These are phyloP conservation scores for Teunomyces stri DNA, from an alignment of 805 yeast genomes.

Conservation along the genomic window DNA sequence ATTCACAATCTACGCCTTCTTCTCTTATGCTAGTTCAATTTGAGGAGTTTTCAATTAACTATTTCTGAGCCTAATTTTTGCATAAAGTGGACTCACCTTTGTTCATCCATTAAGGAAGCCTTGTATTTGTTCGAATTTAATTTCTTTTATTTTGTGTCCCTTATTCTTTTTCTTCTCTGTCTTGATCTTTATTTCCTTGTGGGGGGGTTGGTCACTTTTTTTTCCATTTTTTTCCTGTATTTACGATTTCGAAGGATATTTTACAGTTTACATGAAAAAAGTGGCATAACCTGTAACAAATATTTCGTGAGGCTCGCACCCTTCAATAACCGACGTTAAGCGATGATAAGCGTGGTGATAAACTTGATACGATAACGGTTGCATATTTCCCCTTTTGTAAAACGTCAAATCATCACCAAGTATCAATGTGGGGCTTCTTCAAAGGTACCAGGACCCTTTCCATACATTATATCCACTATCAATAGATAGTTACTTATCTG, in stretches of 20 bases:
- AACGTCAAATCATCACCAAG: background rate
- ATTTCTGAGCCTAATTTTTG: too few relatives aligned
- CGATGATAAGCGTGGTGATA: background rate
- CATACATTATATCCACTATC: too few relatives aligned
- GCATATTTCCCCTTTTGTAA: constrained; percentile 3
- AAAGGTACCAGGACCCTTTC: background rate
- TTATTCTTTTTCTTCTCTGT: too few relatives aligned
- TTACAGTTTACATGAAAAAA: background rate
- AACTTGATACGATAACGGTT: background rate
- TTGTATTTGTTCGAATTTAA: too few relatives aligned
- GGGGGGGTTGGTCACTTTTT: background rate
- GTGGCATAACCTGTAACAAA: background rate
- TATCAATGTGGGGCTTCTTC: background rate
- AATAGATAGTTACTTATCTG: background rate
- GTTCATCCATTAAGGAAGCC: too few relatives aligned
- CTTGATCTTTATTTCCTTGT: too few relatives aligned
- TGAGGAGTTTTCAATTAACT: too few relatives aligned
- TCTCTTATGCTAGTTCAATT: too few relatives aligned
- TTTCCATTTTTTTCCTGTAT: background rate
- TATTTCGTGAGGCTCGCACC: constrained; percentile 2
- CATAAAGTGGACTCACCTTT: too few relatives aligned
- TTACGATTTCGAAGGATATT: background rate
- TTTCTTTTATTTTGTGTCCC: too few relatives aligned
- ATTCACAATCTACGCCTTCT: too few relatives aligned
- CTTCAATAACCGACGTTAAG: constrained; percentile 1